Evolutionary conservation across 148 eudicot species (phyloP).

Genomic region (Chenopodium suecicum): DNA sequence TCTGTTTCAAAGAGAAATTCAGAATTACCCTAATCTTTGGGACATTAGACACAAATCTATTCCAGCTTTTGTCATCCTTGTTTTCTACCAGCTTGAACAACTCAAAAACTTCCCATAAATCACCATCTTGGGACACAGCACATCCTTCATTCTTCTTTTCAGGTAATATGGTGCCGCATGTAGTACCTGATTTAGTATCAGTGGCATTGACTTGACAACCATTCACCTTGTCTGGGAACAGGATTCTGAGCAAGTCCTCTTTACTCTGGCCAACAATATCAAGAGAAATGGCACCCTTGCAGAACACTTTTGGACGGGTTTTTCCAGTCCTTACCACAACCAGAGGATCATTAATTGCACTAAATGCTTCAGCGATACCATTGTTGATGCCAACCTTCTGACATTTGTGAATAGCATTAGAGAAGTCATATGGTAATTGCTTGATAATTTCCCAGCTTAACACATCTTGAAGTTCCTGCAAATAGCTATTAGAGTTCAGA

Average conservation of each 20-base stretch:
- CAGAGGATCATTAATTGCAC: slow-evolving; percentile 30
- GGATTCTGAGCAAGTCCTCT: slow-evolving; percentile 25
- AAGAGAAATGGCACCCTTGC: slow-evolving; percentile 23
- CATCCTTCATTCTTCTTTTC: slow-evolving; percentile 6
- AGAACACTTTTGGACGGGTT: not conserved
- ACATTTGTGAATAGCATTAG: slow-evolving; percentile 1
- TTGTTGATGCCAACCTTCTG: not conserved
- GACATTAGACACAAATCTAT: slow-evolving; percentile 22
- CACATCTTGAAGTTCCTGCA: slow-evolving; percentile 13
- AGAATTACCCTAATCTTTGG: slow-evolving; percentile 32
- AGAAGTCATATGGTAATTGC: slow-evolving; percentile 17
- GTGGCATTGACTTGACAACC: not conserved
- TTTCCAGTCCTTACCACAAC: slow-evolving; percentile 27
- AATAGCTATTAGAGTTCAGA: slow-evolving; percentile 16
- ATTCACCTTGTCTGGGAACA: slow-evolving; percentile 16
- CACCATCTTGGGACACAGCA: slow-evolving; percentile 17
- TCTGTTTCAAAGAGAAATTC: not conserved
- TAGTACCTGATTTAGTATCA: not conserved
- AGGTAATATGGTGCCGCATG: not conserved
- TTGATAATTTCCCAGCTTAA: slow-evolving; percentile 17
- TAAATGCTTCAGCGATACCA: slow-evolving; percentile 24
- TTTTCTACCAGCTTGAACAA: slow-evolving; percentile 14
- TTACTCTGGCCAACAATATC: slow-evolving; percentile 17
- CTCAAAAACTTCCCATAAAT: slow-evolving; percentile 26
- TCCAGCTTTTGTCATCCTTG: slow-evolving; percentile 14